A percentile compares a stretch with the other conserved stretches of the same genome.
These are phyloP conservation scores for Epicoccum nigrum DNA, from an alignment of 2,329 filamentous ascomycete species.

Conservation along the genomic window DNA sequence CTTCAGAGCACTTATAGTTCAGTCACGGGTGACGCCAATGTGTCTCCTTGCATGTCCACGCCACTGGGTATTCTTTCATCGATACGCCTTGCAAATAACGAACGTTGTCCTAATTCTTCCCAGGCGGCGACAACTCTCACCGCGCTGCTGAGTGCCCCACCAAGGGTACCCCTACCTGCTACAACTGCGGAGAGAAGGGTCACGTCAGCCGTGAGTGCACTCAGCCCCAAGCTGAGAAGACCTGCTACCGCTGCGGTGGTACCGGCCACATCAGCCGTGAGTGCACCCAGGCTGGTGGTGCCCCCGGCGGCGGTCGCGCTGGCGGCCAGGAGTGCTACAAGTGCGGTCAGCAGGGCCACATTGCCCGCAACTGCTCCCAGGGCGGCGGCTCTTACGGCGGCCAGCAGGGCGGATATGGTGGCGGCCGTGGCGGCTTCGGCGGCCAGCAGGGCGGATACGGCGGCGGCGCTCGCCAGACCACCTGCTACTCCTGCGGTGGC, in stretches of 20 bases:
- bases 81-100: background rate
- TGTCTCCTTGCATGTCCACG: too few relatives aligned
- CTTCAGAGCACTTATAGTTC: too few relatives aligned
- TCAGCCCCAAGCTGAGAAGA: constrained; percentile 83
- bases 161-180: constrained; percentile 58
- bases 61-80: background rate
- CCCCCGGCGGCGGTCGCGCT: constrained; percentile 53
- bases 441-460: constrained; percentile 51
- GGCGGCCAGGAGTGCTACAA: constrained; percentile 83
- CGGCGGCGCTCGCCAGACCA: constrained; percentile 58
- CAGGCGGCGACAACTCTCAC: constrained; percentile 57
- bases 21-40: too few relatives aligned
- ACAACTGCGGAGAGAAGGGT: constrained; percentile 56
- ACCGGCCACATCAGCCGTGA: constrained; percentile 92
- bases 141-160: constrained; percentile 58
- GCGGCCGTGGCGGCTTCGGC: constrained; percentile 56
- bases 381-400: constrained; percentile 52
- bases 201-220: constrained; percentile 81
- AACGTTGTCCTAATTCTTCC: background rate
- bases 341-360: constrained; percentile 96
- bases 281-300: constrained; percentile 64
- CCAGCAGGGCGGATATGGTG: constrained; percentile 50
- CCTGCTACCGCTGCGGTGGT: constrained; percentile 76
- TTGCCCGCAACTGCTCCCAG: constrained; percentile 87
- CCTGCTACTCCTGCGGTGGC: constrained; percentile 97